Conservation (phyloP, 305 asterid genomes). For the Nicotiana rustica region DNA sequence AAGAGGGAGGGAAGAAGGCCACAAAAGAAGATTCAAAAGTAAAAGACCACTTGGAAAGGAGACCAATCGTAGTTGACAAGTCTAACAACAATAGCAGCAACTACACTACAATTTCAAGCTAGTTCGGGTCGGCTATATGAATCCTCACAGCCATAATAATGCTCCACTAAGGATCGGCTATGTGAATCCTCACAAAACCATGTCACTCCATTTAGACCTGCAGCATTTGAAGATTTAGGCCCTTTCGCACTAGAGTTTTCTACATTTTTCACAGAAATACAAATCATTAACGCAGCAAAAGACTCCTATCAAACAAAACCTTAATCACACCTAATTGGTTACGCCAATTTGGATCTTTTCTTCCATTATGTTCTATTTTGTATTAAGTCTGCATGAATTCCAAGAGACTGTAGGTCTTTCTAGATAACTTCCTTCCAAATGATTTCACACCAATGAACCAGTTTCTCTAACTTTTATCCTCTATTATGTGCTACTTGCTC, state of each 20-base stretch:
- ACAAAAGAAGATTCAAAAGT: not conserved
- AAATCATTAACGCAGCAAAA: not conserved
- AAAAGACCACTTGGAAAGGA: slow-evolving; percentile 26
- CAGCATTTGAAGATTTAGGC: slow-evolving; percentile 2
- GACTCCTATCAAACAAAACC: not conserved
- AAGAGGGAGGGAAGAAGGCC: not conserved
- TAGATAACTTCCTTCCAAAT: no score
- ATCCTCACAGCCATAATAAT: no score
- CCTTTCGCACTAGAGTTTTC: not conserved
- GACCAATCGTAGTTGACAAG: not conserved
- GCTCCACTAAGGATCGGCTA: not conserved
- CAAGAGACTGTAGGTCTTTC: no score
- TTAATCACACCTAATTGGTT: not conserved
- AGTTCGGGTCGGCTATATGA: not conserved
- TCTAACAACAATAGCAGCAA: not conserved
- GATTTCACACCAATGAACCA: no score
- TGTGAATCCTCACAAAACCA: not conserved
- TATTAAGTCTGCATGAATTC: no score
- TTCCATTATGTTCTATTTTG: no score
- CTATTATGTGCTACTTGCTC: no score
- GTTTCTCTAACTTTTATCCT: no score
- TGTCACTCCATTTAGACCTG: not conserved
- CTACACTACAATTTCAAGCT: slow-evolving; percentile 10
- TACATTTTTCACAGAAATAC: not conserved
- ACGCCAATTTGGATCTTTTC: no score